Percentiles rank a stretch among this genome's conserved stretches.
Conservation (phyloP, 1,284 basidiomycete species). For the Naganishia sp. region DNA sequence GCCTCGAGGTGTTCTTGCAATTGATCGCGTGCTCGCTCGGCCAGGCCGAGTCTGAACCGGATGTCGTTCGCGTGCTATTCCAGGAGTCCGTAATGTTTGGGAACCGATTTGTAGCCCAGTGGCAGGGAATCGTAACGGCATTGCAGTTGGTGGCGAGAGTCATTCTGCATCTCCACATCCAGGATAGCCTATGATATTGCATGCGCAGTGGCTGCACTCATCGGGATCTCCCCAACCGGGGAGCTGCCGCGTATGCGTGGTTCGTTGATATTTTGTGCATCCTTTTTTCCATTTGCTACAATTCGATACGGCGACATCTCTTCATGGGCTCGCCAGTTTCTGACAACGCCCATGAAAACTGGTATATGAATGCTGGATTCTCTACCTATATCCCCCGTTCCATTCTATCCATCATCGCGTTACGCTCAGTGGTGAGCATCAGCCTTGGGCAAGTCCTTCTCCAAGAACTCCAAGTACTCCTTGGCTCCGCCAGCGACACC, state of each 20-base stretch:
- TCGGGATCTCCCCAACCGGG: background rate
- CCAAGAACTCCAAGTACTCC: constrained; percentile 60
- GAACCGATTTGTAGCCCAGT: constrained; percentile 26
- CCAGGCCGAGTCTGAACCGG: background rate
- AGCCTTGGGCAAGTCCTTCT: constrained; percentile 61
- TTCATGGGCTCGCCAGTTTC: background rate
- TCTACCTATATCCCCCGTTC: constrained; percentile 2
- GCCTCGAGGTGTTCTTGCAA: constrained; percentile 1
- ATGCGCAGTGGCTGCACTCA: background rate
- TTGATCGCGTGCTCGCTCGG: background rate
- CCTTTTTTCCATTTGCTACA: background rate
- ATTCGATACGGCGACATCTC: background rate
- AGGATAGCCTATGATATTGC: background rate
- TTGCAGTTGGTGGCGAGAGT: constrained; percentile 17
- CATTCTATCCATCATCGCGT: constrained; percentile 1
- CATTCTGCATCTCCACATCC: constrained; percentile 6
- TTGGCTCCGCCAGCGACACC: constrained; percentile 59
- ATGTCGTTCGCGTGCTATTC: background rate
- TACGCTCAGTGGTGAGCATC: constrained; percentile 58
- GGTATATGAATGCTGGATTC: constrained; percentile 17
- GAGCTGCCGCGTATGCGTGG: background rate
- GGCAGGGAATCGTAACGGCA: constrained; percentile 19
- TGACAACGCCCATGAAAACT: background rate
- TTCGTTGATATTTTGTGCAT: background rate
- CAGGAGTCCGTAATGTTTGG: constrained; percentile 25